These are phyloP conservation scores for Salix exigua DNA, from an alignment of 345 rosid genomes.

Conservation along the genomic window DNA sequence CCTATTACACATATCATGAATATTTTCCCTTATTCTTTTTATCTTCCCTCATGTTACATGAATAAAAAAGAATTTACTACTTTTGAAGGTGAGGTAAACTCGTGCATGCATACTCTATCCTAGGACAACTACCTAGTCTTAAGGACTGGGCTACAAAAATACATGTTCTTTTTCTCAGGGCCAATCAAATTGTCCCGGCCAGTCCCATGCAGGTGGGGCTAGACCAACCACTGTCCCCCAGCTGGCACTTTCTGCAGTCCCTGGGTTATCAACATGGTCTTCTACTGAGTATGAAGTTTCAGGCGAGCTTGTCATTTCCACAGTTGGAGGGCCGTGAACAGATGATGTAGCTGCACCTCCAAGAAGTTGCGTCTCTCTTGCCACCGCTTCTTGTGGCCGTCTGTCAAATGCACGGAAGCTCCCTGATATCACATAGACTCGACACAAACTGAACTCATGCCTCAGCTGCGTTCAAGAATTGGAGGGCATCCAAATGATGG, in stretches of 20 bases:
- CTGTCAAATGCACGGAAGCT: conserved; percentile 82
- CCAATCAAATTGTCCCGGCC: conserved; percentile 48
- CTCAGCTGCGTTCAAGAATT: conserved; percentile 53
- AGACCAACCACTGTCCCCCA: conserved; percentile 32
- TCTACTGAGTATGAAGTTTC: conserved; percentile 46
- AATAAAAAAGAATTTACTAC: conserved; percentile 7
- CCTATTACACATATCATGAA: neutral
- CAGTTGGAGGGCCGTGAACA: conserved; percentile 12
- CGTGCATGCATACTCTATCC: neutral
- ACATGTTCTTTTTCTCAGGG: conserved; percentile 26
- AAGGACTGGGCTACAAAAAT: neutral
- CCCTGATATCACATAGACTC: conserved; percentile 74
- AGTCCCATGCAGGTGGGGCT: conserved; percentile 42
- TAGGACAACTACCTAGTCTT: conserved; percentile 1
- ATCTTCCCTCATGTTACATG: neutral
- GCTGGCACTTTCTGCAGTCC: conserved; percentile 18
- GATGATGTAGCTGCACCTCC: conserved; percentile 34
- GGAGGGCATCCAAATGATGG: conserved; percentile 1
- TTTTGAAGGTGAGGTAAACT: neutral
- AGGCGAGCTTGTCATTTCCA: conserved; percentile 40
- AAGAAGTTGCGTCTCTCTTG: conserved; percentile 23
- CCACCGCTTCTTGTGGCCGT: conserved; percentile 56
- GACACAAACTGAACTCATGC: conserved; percentile 79
- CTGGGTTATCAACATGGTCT: conserved; percentile 32
- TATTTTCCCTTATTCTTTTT: neutral